Base-by-base conservation (phyloP, 345 rosid species). In the Moricandia moricandioides region DNA sequence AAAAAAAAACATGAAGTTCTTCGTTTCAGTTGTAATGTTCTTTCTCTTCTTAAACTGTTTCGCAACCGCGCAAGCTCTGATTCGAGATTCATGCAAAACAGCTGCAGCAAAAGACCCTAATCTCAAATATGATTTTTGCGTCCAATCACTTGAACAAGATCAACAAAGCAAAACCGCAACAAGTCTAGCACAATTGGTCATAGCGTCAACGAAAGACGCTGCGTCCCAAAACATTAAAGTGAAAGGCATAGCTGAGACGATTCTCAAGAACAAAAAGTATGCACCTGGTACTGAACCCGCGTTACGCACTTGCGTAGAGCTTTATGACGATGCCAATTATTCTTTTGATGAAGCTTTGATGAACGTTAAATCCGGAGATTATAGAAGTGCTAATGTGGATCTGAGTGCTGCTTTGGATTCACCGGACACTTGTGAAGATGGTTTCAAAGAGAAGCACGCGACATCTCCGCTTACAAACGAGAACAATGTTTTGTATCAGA, bases 91-190 rank as follows among this genome's bases (percentile, higher is more conserved):
- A 55, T 85, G 88, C 73, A 3, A 54, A 6, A 63, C 80, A 67
- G 89, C 88, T 7, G 76, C 85, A 16, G 69, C 60, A 0, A 31
- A 5, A 7, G 75, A 67, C 54, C 83, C 81, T 6, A 69, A 57
- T 4, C 18, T 85, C n/a, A 72, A 55, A 4, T 62, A 35, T 3
- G 67, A 70, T 16, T 73, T 81, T 13, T 87, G 86, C 21, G 58
- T 84, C 45, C 62, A 66, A 6, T 49, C 40, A 14, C 70, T 87
- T 1, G 72, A 79, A 65, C 39, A 37, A 9, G 74, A 75, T 17
- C 84, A 87, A 10, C 74, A 66, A 24, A 69, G 70, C 85, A 62
- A 75, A 67, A 71, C 47, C 0, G 78, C 83, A 10, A 72, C 58
- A 9, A 70, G 10, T 71, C 69, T 73, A 1, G 62, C 39, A 2